Conservation (phyloP, 306 rosid species). For the Glycyrrhiza uralensis region DNA sequence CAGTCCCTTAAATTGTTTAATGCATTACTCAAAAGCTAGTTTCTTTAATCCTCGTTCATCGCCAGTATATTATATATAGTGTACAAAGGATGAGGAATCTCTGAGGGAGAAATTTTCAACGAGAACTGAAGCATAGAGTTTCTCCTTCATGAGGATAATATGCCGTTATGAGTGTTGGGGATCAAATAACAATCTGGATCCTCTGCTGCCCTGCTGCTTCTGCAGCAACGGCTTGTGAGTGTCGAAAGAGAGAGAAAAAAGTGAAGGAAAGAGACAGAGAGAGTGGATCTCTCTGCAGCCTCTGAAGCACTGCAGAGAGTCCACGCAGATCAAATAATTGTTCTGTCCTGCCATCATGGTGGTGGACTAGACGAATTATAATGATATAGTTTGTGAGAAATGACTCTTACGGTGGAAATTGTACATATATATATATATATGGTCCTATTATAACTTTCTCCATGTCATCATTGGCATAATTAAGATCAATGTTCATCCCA, state of each 20-base stretch:
- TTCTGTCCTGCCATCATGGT: constrained; percentile 24
- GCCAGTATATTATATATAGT: neutral
- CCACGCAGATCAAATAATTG: too few relatives aligned
- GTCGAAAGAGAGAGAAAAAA: too few relatives aligned
- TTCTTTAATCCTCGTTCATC: constrained; percentile 19
- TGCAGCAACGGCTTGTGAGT: too few relatives aligned
- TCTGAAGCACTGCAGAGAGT: too few relatives aligned
- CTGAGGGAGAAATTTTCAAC: neutral
- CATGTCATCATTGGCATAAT: constrained; percentile 12
- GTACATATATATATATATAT: neutral
- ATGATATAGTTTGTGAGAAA: constrained; percentile 14
- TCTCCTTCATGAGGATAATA: constrained; percentile 25
- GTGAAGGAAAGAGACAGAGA: too few relatives aligned
- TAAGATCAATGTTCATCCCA: neutral
- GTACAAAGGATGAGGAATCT: neutral
- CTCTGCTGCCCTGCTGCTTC: too few relatives aligned
- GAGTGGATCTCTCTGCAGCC: too few relatives aligned
- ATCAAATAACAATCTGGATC: too few relatives aligned
- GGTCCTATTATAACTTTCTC: constrained; percentile 7
- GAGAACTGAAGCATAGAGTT: neutral
- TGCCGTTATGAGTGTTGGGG: constrained; percentile 22
- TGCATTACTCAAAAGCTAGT: too few relatives aligned
- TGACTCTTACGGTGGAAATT: constrained; percentile 6
- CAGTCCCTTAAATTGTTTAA: too few relatives aligned
- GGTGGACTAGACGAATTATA: constrained; percentile 22